Conservation (phyloP, 2,329 filamentous ascomycete species). For the Colletotrichum theobromicola region DNA sequence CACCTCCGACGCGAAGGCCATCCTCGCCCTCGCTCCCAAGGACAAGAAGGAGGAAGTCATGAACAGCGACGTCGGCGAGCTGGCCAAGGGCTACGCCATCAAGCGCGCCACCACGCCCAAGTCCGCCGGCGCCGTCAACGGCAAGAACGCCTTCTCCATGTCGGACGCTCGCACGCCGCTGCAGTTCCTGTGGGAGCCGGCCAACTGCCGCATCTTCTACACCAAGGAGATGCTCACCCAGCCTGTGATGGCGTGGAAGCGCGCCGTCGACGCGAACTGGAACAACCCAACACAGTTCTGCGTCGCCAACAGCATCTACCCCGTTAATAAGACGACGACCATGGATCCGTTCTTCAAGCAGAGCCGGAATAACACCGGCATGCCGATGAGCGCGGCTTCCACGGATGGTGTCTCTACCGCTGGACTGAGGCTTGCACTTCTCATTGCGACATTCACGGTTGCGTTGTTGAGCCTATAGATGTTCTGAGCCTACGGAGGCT, state of each 20-base stretch:
- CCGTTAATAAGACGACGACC: slow-evolving; percentile 17
- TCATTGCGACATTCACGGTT: background rate
- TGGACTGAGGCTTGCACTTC: background rate
- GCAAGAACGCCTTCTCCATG: slow-evolving; percentile 39
- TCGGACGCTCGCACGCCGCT: slow-evolving; percentile 39
- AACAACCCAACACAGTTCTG: slow-evolving; percentile 33
- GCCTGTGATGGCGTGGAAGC: slow-evolving; percentile 46
- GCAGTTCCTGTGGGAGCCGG: slow-evolving; percentile 50
- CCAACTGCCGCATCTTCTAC: slow-evolving; percentile 54
- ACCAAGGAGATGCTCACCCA: slow-evolving; percentile 45
- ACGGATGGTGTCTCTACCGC: background rate
- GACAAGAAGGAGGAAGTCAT: slow-evolving; percentile 22
- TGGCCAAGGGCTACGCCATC: slow-evolving; percentile 38
- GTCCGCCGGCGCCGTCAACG: slow-evolving; percentile 34
- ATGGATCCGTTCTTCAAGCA: slow-evolving; percentile 27
- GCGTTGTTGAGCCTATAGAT: slow-evolving; percentile 9
- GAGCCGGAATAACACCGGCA: slow-evolving; percentile 10
- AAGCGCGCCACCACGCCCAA: slow-evolving; percentile 27
- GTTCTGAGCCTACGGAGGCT: background rate
- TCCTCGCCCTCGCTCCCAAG: slow-evolving; percentile 27
- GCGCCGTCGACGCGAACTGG: slow-evolving; percentile 41
- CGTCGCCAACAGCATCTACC: slow-evolving; percentile 34
- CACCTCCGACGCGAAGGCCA: slow-evolving; percentile 27
- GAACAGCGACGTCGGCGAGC: slow-evolving; percentile 29
- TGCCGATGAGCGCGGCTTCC: background rate